phyloP scores from a whole-genome alignment of 805 yeast species.

The Wickerhamomyces ciferrii region DNA sequence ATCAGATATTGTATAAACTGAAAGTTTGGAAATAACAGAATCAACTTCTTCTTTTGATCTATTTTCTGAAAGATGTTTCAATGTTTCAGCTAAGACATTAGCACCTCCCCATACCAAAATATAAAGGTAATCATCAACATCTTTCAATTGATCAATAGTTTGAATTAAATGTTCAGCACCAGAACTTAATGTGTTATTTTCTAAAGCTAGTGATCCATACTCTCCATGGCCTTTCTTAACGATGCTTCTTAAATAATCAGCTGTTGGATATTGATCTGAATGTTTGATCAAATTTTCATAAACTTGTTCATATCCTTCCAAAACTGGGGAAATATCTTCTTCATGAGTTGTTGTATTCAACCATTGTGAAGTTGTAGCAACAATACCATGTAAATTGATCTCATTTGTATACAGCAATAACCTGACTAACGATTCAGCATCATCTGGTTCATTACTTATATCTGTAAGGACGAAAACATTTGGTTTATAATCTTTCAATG shows the following conservation, averaged over 20 bases:
- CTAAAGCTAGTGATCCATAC: slow-evolving; percentile 21
- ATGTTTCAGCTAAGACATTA: slow-evolving; percentile 25
- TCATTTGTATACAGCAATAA: slow-evolving; percentile 26
- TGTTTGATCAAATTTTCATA: slow-evolving; percentile 21
- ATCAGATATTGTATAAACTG: slow-evolving; percentile 26
- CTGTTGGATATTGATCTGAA: slow-evolving; percentile 22
- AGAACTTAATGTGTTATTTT: slow-evolving; percentile 9
- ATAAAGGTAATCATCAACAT: slow-evolving; percentile 14
- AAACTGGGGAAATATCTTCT: slow-evolving; percentile 25
- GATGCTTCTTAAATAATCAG: slow-evolving; percentile 21
- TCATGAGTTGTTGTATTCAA: slow-evolving; percentile 23
- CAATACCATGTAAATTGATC: slow-evolving; percentile 23
- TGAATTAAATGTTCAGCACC: slow-evolving; percentile 22
- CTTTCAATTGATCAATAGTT: slow-evolving; percentile 15
- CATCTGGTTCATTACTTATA: slow-evolving; percentile 27
- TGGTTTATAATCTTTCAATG: slow-evolving; percentile 26
- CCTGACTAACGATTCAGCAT: slow-evolving; percentile 26
- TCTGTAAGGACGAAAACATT: slow-evolving; percentile 25
- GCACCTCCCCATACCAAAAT: slow-evolving; percentile 28
- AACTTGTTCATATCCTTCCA: slow-evolving; percentile 26
- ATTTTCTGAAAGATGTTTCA: slow-evolving; percentile 16
- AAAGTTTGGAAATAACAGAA: slow-evolving; percentile 13
- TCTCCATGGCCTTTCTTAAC: slow-evolving; percentile 19
- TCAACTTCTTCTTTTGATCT: slow-evolving; percentile 12
- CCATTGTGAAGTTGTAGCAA: slow-evolving; percentile 29